Percentiles rank a stretch among this genome's conserved stretches.
phyloP scores from a whole-genome alignment of 441 rosid genomes.

The Syzygium syzygioides region DNA sequence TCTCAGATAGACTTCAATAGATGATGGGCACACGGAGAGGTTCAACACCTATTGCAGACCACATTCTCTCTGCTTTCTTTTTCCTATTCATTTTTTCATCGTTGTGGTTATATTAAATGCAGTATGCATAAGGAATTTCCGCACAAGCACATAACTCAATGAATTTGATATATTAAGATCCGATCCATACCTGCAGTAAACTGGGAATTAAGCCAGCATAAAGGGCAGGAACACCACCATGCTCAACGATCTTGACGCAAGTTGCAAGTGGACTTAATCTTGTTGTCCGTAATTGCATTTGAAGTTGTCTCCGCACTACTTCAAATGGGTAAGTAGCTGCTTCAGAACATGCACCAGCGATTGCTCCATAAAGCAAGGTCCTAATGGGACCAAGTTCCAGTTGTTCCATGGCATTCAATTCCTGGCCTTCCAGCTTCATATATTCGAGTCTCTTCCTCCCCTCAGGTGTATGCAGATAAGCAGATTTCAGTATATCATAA shows the following conservation, averaged over 20 bases:
- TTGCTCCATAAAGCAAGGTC: conserved; percentile 83
- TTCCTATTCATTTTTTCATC: background rate
- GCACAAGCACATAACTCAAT: background rate
- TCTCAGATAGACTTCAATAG: background rate
- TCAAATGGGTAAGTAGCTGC: conserved; percentile 93
- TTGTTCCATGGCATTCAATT: conserved; percentile 68
- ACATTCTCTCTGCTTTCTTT: background rate
- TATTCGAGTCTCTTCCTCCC: conserved; percentile 61
- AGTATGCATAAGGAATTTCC: background rate
- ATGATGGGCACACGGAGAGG: background rate
- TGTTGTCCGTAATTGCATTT: conserved; percentile 64
- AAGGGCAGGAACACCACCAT: conserved; percentile 79
- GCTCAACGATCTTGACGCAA: conserved; percentile 61
- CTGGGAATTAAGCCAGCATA: conserved; percentile 84
- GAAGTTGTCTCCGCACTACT: conserved; percentile 91
- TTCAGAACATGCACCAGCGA: conserved; percentile 89
- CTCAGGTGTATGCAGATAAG: conserved; percentile 76
- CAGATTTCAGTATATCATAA: conserved; percentile 71
- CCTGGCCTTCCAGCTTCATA: conserved; percentile 59
- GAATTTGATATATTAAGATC: background rate
- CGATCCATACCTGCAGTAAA: conserved; percentile 63
- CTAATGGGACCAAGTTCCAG: conserved; percentile 74
- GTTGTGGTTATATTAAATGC: background rate
- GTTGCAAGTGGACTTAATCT: conserved; percentile 64
- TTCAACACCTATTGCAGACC: background rate